Evolutionary conservation across 352 stramenopile genomes (phyloP), one percentile per base, ranked within the genome.

Genomic region (Globisporangium canariense): DNA sequence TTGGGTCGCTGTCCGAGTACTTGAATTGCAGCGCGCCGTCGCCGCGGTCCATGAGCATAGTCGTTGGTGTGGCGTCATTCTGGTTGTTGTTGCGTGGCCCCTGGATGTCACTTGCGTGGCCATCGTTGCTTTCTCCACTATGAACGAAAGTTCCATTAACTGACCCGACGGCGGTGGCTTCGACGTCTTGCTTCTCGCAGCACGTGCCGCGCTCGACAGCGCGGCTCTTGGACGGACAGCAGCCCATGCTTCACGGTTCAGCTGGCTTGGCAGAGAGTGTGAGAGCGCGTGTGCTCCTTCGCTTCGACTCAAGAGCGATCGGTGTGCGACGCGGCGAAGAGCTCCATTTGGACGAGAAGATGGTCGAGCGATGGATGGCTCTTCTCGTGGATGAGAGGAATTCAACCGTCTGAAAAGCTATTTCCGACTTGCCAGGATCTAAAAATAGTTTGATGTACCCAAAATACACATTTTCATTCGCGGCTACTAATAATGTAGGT

Each of bases 181-280:
- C 34, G 34, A 40, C 38, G 20, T 18, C 36, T n/a, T 43, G 34
- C 8, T 63, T 61, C 40, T 58, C 52, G 11, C 7, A 3, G 41
- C 14, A 16, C 28, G 51, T 25, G 18, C 46, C 51, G 49, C 54
- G 49, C 50, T 71, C 40, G 18, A 28, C 25, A 28, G 46, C 22
- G 51, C 36, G 25, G 65, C 45, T 45, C 69, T 86, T 91, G 28
- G 82, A 91, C 54, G 79, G 69, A 60, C 77, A 91, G 68, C 80
- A 91, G 13, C 79, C 79, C 79, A 91, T 91, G 43, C 55, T 62
- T n/a, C 2, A 25, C 1, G 14, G 16, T 47, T 18, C 4, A 47
- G 25, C 13, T 47, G 38, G 38, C 38, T 45, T 13, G 10, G 38
- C 36, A 41, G 36, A 28, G 25, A 28, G 25, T 28, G 25, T 28